Evolutionary conservation across 805 yeast species (phyloP), one percentile per base, ranked within the genome.

Genomic region (Yarrowia yakushimensis): DNA sequence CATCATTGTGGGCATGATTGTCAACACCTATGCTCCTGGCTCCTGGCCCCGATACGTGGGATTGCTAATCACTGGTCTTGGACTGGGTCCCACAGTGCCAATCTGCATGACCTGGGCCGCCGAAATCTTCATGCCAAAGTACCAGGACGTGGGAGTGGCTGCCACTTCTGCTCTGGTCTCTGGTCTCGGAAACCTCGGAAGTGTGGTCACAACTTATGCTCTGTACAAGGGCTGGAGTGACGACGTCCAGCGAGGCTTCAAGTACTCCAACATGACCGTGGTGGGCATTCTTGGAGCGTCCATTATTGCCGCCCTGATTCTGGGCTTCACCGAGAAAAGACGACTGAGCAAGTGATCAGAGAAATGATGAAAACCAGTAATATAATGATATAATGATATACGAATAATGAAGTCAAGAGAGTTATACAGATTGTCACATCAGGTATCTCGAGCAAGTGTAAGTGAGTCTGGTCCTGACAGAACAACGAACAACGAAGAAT

Each of bases 1-100:
- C 54, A 88, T 90, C 68, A 88, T 90, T 30, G 76, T 79, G 37
- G 96, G 97, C 1, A 74, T 90, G 74, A 73, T 87, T 52, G 90
- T 89, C 30, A 84, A 88, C 17, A 89, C 96, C 0, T 90, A 78
- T 70, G 94, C 96, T 0, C 76, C 77, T 11, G 85, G 84, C 3
- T 75, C 84, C 27, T 90, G 97, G 97, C 79, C 82, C 63, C 81
- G 83, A 68, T 90, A 88, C 71, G 96, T 84, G 8, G 97, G 97
- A 0, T 77, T 90, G 60, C 78, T 90, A 65, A 84, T 90, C 70
- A 85, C 89, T 7, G 97, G 97, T 0, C 87, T 85, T 67, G 97
- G 97, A 0, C 79, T 90, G 55, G 97, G 97, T 11, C 94, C 96
- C 20, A 90, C 97, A 0, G 96, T 89, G 13, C 96, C 97, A 27